Evolutionary conservation across 345 rosid genomes (phyloP).

Genomic region (Ailanthus altissimus): DNA sequence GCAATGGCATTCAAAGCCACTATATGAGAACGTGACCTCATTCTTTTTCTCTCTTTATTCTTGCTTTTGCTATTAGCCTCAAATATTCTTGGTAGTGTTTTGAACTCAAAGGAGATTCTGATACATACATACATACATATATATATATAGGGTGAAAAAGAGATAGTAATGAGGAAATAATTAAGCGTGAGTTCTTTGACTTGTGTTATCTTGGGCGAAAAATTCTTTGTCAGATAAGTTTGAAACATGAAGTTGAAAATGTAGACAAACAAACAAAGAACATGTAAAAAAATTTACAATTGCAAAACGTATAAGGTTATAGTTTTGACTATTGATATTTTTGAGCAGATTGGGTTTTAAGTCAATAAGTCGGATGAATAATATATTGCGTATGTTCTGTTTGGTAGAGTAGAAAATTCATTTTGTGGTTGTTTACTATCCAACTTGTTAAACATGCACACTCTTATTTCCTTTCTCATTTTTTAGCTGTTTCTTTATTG

Average conservation of each 20-base stretch:
- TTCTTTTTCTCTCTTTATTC: not conserved
- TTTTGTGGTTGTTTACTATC: not conserved
- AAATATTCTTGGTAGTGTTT: not conserved
- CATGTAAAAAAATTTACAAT: not conserved
- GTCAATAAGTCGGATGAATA: not conserved
- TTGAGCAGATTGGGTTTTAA: not conserved
- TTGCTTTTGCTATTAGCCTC: not conserved
- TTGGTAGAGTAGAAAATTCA: not conserved
- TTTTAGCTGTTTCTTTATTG: not conserved
- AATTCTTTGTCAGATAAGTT: not conserved
- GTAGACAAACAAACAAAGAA: not conserved
- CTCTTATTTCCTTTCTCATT: not conserved
- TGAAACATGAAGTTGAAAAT: conserved; percentile 14
- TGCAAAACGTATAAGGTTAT: conserved; percentile 4
- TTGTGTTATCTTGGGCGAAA: not conserved
- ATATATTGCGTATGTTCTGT: not conserved
- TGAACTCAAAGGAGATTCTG: not conserved
- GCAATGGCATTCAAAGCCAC: conserved; percentile 21
- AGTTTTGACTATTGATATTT: conserved; percentile 8
- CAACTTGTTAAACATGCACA: not conserved
- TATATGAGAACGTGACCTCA: conserved; percentile 24
- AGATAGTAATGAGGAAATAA: not conserved
- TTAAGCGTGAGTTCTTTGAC: conserved; percentile 10
- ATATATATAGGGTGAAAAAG: not conserved
- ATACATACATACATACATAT: not conserved